A percentile compares a stretch with the other conserved stretches of the same genome.
These are phyloP conservation scores for Botrytis galanthina DNA, from an alignment of 2,329 filamentous ascomycete species.

Conservation along the genomic window DNA sequence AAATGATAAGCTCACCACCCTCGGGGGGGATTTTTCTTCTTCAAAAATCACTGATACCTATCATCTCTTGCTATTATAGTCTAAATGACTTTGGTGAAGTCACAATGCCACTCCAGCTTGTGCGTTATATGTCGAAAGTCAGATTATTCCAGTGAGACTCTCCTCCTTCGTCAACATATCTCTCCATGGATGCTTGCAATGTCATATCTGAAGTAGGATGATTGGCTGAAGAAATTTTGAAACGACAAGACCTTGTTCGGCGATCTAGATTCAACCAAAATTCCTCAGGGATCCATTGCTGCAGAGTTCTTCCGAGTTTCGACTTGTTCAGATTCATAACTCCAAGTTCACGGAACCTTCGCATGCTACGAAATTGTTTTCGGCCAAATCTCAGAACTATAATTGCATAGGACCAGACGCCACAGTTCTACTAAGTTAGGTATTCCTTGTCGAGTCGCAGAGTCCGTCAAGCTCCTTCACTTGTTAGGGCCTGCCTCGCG, in stretches of 20 bases:
- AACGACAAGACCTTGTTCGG: not conserved
- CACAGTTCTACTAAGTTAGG: not conserved
- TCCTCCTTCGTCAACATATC: not conserved
- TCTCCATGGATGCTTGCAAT: not conserved
- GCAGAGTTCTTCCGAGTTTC: not conserved
- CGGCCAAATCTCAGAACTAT: accelerated
- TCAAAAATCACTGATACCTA: too few relatives aligned
- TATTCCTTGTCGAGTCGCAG: not conserved
- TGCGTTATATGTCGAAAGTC: not conserved
- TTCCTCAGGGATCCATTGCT: not conserved
- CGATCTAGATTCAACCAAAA: too few relatives aligned
- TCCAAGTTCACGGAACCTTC: not conserved
- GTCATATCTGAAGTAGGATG: not conserved
- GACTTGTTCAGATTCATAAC: not conserved
- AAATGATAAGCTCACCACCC: not conserved
- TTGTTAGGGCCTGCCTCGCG: too few relatives aligned
- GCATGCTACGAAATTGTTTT: not conserved
- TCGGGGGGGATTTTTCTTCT: too few relatives aligned
- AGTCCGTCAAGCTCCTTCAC: not conserved
- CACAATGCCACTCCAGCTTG: not conserved
- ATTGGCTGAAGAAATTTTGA: not conserved
- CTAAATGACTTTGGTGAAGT: not conserved
- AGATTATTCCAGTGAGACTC: not conserved
- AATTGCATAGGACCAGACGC: not conserved
- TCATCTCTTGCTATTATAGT: not conserved